These are phyloP conservation scores for Zea mays DNA, from an alignment of 176 grass and related monocot species.

Conservation along the genomic window DNA sequence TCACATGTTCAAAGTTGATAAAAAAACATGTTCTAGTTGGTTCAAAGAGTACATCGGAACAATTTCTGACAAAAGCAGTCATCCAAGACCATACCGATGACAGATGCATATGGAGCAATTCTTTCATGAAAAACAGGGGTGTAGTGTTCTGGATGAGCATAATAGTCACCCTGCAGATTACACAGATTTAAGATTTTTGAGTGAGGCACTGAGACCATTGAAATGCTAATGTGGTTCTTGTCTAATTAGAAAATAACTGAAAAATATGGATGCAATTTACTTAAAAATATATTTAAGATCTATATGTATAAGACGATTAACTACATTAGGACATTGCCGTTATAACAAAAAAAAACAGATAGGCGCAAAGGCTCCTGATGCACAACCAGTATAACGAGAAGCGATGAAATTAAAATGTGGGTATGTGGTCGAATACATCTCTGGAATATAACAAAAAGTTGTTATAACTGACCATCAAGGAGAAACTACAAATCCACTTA, in stretches of 20 bases:
- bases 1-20: conserved; percentile 5
- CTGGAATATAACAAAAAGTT: not conserved
- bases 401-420: not conserved
- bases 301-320: not conserved
- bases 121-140: conserved; percentile 84
- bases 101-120: conserved; percentile 84
- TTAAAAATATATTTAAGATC: not conserved
- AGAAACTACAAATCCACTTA: conserved; percentile 1
- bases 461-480: not conserved
- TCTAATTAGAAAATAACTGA: conserved; percentile 10
- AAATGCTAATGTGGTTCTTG: conserved; percentile 20
- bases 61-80: conserved; percentile 26
- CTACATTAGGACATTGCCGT: not conserved
- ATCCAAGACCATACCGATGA: conserved; percentile 57
- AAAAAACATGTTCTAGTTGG: not conserved
- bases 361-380: conserved; percentile 4
- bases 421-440: not conserved
- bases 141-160: conserved; percentile 92
- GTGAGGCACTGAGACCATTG: not conserved
- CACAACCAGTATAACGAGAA: conserved; percentile 20
- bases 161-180: conserved; percentile 70
- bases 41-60: not conserved
- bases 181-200: conserved; percentile 6
- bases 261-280: not conserved
- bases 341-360: not conserved